Conservation (phyloP, 495 filamentous ascomycete genomes). For the Schizothecium vesticola region DNA sequence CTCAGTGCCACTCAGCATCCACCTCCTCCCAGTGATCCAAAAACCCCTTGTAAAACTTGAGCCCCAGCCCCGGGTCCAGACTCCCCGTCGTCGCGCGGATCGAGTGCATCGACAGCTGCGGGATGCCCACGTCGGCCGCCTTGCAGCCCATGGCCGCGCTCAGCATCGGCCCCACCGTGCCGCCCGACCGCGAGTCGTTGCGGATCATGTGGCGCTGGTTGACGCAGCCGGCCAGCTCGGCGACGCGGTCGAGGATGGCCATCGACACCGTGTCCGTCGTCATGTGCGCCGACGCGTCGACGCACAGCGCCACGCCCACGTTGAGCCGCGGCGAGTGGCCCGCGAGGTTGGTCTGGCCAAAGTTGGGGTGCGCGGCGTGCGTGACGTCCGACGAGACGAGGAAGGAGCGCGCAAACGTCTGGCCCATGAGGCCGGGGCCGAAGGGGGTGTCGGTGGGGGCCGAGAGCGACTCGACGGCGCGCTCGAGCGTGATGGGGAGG, state of each 20-base stretch:
- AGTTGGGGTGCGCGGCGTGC: constrained; percentile 95
- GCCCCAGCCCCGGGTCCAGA: constrained; percentile 81
- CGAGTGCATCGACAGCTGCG: constrained; percentile 91
- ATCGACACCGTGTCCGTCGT: constrained; percentile 80
- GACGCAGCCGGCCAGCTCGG: constrained; percentile 59
- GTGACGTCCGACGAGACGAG: constrained; percentile 89
- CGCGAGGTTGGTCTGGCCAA: constrained; percentile 69
- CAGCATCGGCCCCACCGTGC: constrained; percentile 93
- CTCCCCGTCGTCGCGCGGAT: constrained; percentile 87
- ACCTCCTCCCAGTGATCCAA: constrained; percentile 84
- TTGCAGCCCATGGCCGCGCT: constrained; percentile 74
- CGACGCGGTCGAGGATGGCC: constrained; percentile 68
- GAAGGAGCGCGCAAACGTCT: constrained; percentile 90
- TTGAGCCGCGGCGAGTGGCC: constrained; percentile 88
- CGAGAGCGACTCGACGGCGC: constrained; percentile 66
- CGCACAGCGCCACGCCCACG: constrained; percentile 73
- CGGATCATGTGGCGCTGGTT: constrained; percentile 92
- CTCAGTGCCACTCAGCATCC: constrained; percentile 65
- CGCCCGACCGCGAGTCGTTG: constrained; percentile 81
- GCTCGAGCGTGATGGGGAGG: constrained; percentile 70
- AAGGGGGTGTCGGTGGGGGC: constrained; percentile 29
- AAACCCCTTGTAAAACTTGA: constrained; percentile 84
- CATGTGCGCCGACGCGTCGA: constrained; percentile 91
- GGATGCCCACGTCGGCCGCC: constrained; percentile 83
- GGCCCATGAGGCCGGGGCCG: constrained; percentile 64